A percentile compares a stretch with the other conserved stretches of the same genome.
phyloP scores from a whole-genome alignment of 2,329 filamentous ascomycete species.

The Trichoderma endophyticum region DNA sequence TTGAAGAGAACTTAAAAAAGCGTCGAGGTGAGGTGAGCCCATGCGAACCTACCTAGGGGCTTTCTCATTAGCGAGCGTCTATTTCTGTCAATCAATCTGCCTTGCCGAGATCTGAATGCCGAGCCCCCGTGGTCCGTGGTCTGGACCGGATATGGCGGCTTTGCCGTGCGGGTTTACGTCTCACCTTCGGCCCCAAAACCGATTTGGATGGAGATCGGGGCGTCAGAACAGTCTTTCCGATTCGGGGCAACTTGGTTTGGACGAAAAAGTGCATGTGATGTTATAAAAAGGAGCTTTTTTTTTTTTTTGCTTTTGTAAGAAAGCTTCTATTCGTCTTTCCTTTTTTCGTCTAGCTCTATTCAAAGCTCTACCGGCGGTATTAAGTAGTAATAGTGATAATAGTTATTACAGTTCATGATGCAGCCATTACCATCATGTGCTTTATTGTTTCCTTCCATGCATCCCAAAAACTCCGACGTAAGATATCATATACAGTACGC shows the following conservation, averaged over 20 bases:
- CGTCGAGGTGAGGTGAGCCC: neutral
- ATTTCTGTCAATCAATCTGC: neutral
- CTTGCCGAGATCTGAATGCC: conserved; percentile 7
- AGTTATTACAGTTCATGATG: conserved; percentile 15
- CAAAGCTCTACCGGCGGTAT: conserved; percentile 12
- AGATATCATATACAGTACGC: conserved; percentile 14
- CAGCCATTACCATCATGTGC: conserved; percentile 13
- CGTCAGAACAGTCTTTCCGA: neutral
- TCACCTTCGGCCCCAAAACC: neutral
- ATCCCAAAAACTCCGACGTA: conserved; percentile 17
- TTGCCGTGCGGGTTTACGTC: conserved; percentile 3
- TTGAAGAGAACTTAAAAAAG: neutral
- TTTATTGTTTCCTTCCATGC: conserved; percentile 4
- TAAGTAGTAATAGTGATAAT: conserved; percentile 2
- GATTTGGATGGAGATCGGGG: conserved; percentile 9
- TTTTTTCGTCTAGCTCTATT: conserved; percentile 11
- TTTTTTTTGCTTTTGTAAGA: neutral
- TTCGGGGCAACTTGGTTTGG: neutral
- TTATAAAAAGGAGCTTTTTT: neutral
- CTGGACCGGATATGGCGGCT: conserved; percentile 14
- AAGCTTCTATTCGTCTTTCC: neutral
- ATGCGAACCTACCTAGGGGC: neutral
- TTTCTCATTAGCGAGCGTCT: conserved; percentile 7
- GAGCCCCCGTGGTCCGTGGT: neutral
- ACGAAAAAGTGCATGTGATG: neutral